Evolutionary conservation across 495 filamentous ascomycete species (phyloP).

Genomic region (Aspergillus indologenus): DNA sequence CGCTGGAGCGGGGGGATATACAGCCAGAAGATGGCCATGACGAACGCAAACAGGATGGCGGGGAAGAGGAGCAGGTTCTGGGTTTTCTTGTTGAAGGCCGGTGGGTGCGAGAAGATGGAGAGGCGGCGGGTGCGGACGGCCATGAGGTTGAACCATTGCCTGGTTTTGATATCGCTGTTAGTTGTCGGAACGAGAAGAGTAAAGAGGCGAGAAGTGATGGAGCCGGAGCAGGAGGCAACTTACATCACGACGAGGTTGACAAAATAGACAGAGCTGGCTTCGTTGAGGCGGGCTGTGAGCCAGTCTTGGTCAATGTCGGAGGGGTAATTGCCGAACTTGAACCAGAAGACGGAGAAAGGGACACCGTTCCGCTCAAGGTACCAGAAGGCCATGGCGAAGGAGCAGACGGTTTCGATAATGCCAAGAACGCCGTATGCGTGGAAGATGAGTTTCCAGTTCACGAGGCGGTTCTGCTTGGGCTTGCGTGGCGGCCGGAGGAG

Average conservation of each 20-base stretch:
- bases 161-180: constrained; percentile 11
- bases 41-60: constrained; percentile 58
- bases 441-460: constrained; percentile 61
- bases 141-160: constrained; percentile 70
- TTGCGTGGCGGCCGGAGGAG: constrained; percentile 58
- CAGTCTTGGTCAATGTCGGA: constrained; percentile 44
- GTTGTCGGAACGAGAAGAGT: neutral
- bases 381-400: constrained; percentile 66
- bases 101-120: constrained; percentile 63
- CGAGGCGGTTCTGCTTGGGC: constrained; percentile 57
- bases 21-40: constrained; percentile 61
- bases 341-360: constrained; percentile 55
- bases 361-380: constrained; percentile 53
- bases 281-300: constrained; percentile 46
- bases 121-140: constrained; percentile 61
- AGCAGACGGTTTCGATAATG: constrained; percentile 54
- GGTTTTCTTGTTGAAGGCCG: constrained; percentile 53
- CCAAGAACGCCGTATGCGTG: constrained; percentile 65
- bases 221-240: neutral
- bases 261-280: constrained; percentile 32
- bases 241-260: constrained; percentile 32
- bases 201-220: neutral
- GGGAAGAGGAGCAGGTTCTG: constrained; percentile 63
- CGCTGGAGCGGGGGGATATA: constrained; percentile 59
- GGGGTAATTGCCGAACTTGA: constrained; percentile 53